phyloP scores from a whole-genome alignment of 805 yeast species.

The Starmerella vaccinii region DNA sequence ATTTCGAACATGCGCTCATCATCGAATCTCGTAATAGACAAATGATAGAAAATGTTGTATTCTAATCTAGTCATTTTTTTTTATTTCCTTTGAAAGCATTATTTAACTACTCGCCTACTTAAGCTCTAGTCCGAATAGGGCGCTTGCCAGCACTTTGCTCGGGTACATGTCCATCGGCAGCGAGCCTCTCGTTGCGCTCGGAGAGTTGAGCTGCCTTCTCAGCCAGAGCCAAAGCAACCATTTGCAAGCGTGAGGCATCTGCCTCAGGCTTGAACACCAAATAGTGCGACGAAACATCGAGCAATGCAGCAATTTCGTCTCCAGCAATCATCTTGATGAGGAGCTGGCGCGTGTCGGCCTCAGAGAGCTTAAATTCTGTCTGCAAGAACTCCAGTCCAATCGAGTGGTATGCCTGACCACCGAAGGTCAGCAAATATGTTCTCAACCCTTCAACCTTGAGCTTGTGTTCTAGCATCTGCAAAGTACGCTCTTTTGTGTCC shows the following conservation, averaged over 20 bases:
- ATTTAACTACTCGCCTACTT: not conserved
- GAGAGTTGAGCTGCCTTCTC: conserved; percentile 68
- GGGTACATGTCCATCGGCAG: conserved; percentile 59
- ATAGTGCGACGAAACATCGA: conserved; percentile 55
- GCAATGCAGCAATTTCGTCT: conserved; percentile 66
- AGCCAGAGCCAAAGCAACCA: conserved; percentile 71
- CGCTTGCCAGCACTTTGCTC: conserved; percentile 20
- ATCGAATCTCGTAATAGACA: no score
- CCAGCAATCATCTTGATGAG: conserved; percentile 65
- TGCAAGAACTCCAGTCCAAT: conserved; percentile 60
- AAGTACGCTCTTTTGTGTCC: conserved; percentile 45
- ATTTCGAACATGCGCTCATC: no score
- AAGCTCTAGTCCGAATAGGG: conserved; percentile 10
- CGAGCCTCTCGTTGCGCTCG: conserved; percentile 77
- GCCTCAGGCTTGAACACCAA: conserved; percentile 65
- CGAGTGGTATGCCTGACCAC: conserved; percentile 54
- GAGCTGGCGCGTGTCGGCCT: conserved; percentile 47
- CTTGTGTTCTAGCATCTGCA: conserved; percentile 54
- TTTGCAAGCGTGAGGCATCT: conserved; percentile 76
- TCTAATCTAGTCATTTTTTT: no score
- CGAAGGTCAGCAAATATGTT: conserved; percentile 83
- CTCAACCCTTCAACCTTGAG: conserved; percentile 84
- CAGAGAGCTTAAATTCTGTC: conserved; percentile 52
- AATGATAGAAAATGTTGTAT: not conserved
- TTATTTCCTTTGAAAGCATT: not conserved